These are phyloP conservation scores for Hypocreales sp. DNA, from an alignment of 2,329 filamentous ascomycete genomes.

Conservation along the genomic window DNA sequence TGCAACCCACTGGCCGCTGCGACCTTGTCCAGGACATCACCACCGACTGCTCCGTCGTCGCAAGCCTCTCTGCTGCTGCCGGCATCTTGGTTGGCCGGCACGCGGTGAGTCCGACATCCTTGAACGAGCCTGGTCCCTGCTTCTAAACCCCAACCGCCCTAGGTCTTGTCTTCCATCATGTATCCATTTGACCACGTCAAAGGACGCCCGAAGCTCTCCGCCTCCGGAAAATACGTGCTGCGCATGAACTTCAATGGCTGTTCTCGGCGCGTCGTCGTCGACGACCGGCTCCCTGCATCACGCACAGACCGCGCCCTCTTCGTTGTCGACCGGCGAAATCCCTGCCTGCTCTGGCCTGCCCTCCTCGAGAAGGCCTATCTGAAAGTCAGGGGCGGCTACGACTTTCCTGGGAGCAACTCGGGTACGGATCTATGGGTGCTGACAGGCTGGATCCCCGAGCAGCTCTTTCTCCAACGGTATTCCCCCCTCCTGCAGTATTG, in stretches of 20 bases:
- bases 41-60: slow-evolving; percentile 93
- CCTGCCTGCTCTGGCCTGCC: slow-evolving; percentile 76
- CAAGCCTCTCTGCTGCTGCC: slow-evolving; percentile 74
- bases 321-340: slow-evolving; percentile 74
- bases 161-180: slow-evolving; percentile 59
- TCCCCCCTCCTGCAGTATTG: background rate
- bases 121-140: no score
- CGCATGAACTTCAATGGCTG: slow-evolving; percentile 95
- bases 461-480: slow-evolving; percentile 72
- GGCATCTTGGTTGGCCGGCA: slow-evolving; percentile 52
- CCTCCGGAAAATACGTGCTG: slow-evolving; percentile 79
- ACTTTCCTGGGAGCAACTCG: slow-evolving; percentile 95
- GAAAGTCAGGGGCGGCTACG: slow-evolving; percentile 88
- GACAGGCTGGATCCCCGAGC: slow-evolving; percentile 93
- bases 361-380: slow-evolving; percentile 92
- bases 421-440: slow-evolving; percentile 87
- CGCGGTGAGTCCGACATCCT: slow-evolving; percentile 37
- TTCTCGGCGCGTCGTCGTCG: slow-evolving; percentile 72
- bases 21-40: slow-evolving; percentile 93
- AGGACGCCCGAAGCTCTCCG: slow-evolving; percentile 46
- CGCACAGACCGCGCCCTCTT: slow-evolving; percentile 63
- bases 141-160: no score
- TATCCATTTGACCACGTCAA: slow-evolving; percentile 54
- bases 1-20: slow-evolving; percentile 41
- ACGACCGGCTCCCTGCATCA: slow-evolving; percentile 73